Conservation (phyloP, 176 grass and related monocot species). For the Zea mays region DNA sequence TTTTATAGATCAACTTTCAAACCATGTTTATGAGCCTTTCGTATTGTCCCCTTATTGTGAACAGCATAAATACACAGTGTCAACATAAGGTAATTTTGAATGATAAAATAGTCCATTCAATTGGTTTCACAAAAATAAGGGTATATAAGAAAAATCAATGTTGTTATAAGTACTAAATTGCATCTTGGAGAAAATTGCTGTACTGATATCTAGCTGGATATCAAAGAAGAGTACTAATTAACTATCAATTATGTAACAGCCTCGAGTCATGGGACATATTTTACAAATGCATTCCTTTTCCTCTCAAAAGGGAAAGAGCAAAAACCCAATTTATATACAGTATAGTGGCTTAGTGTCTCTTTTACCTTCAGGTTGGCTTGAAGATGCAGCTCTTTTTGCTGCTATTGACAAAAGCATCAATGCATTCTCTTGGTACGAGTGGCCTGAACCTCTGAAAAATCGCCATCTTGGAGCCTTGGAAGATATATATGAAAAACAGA, state of each 20-base stretch:
- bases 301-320: neutral
- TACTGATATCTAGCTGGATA: slow-evolving; percentile 3
- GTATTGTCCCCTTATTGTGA: slow-evolving; percentile 23
- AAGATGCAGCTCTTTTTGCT: slow-evolving; percentile 98
- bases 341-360: slow-evolving; percentile 31
- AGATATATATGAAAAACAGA: slow-evolving; percentile 71
- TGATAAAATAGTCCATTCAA: neutral
- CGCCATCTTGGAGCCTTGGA: slow-evolving; percentile 85
- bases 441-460: slow-evolving; percentile 97
- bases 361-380: slow-evolving; percentile 71
- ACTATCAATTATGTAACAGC: neutral
- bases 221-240: slow-evolving; percentile 1
- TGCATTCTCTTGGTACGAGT: slow-evolving; percentile 74
- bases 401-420: slow-evolving; percentile 76
- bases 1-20: slow-evolving; percentile 15
- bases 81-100: slow-evolving; percentile 11
- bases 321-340: neutral
- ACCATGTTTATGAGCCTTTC: slow-evolving; percentile 20
- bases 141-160: neutral
- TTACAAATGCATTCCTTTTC: slow-evolving; percentile 5
- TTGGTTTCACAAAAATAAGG: neutral
- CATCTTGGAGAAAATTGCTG: neutral
- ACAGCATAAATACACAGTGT: neutral
- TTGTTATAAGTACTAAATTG: neutral
- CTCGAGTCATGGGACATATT: neutral